phyloP scores from a whole-genome alignment of 2,329 filamentous ascomycete species.

The Ascocoryne sarcoides region DNA sequence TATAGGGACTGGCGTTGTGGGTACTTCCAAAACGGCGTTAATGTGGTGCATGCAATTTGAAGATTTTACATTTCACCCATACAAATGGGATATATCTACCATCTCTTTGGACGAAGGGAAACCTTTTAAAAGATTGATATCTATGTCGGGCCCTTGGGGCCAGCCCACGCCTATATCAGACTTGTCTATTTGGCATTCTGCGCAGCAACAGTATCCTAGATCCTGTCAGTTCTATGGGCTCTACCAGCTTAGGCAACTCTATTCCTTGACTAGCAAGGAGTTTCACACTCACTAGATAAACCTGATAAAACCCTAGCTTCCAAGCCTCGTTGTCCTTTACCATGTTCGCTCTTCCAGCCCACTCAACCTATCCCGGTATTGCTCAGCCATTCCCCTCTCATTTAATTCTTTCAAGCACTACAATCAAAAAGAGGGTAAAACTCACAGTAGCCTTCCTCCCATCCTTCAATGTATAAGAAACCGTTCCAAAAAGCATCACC shows the following conservation, averaged over 20 bases:
- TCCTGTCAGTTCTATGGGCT: too few species aligned
- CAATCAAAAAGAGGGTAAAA: conserved; percentile 1
- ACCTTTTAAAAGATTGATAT: too few species aligned
- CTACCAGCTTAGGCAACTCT: too few species aligned
- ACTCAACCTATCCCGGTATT: conserved; percentile 19
- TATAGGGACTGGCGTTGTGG: conserved; percentile 5
- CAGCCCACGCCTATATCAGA: too few species aligned
- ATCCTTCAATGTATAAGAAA: conserved; percentile 43
- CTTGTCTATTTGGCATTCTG: conserved; percentile 15
- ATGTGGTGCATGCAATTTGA: conserved; percentile 1
- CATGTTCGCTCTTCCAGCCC: conserved; percentile 22
- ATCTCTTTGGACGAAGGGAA: too few species aligned
- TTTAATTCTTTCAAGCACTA: neutral
- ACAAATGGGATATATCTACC: too few species aligned
- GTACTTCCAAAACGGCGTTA: conserved; percentile 12
- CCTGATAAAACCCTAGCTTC: conserved; percentile 26
- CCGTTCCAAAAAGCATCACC: conserved; percentile 45
- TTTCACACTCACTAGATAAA: conserved; percentile 24
- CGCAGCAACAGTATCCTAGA: conserved; percentile 17
- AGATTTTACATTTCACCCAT: neutral
- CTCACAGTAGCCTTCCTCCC: conserved; percentile 28
- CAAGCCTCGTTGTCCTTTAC: conserved; percentile 19
- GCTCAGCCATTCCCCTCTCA: neutral
- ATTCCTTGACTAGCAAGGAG: too few species aligned
- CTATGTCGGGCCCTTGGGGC: too few species aligned